A percentile compares a stretch with the other conserved stretches of the same genome.
These are phyloP conservation scores for Phytophthora tentaculata DNA, from an alignment of 352 stramenopile species.

Conservation along the genomic window DNA sequence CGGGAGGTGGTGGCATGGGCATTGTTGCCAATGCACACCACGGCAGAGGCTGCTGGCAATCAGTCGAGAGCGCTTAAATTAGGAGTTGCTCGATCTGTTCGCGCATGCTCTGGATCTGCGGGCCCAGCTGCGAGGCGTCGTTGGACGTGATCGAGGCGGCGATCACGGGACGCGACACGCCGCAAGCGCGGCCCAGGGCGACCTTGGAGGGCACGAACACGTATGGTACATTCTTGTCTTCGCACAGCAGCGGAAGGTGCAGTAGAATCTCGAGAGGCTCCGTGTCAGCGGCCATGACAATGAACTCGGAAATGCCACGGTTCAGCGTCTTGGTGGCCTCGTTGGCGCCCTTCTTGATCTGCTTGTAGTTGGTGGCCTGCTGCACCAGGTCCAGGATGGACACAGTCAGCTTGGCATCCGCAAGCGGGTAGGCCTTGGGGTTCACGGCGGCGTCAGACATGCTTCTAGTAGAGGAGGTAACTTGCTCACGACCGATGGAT, in stretches of 20 bases:
- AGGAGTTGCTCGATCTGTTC: constrained; percentile 99
- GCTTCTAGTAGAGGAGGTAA: constrained; percentile 15
- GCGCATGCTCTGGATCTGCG: constrained; percentile 99
- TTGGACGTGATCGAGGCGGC: constrained; percentile 99
- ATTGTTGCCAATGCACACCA: constrained; percentile 9
- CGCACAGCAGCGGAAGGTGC: constrained; percentile 98
- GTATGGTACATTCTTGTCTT: constrained; percentile 97
- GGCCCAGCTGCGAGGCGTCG: constrained; percentile 98
- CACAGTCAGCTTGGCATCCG: constrained; percentile 98
- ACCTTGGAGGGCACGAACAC: constrained; percentile 97
- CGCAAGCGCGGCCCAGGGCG: constrained; percentile 98
- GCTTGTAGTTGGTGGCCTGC: constrained; percentile 99
- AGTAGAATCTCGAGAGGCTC: constrained; percentile 99
- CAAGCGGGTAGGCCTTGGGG: constrained; percentile 98
- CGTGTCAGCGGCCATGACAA: constrained; percentile 99
- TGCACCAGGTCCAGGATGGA: constrained; percentile 99
- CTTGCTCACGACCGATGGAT: constrained; percentile 92
- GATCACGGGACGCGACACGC: constrained; percentile 99
- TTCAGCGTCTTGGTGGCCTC: constrained; percentile 99
- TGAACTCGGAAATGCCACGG: constrained; percentile 99
- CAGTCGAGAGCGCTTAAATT: constrained; percentile 92
- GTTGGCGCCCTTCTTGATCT: constrained; percentile 99
- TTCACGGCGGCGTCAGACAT: constrained; percentile 89
- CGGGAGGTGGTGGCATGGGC: not conserved
- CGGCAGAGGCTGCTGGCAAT: constrained; percentile 22